Conservation (phyloP, 139 green algal species). For the Chlorella sp. region DNA sequence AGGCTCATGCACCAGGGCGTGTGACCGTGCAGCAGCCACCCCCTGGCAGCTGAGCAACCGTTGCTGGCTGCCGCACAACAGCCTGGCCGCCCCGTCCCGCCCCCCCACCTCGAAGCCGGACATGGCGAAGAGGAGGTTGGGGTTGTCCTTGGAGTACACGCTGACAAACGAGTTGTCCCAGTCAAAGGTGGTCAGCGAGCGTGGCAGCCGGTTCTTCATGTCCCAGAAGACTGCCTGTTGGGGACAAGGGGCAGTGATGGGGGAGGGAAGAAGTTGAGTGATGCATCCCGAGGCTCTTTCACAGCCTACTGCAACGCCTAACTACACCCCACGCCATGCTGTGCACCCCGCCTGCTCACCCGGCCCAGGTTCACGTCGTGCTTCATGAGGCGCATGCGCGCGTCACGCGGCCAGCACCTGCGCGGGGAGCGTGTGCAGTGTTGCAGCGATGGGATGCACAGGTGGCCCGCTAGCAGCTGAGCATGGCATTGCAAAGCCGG, state of each 20-base stretch:
- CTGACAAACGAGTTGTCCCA: conserved; percentile 97
- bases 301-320: no score
- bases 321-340: no score
- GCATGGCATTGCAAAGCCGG: no score
- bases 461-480: no score
- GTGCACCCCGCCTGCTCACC: no score
- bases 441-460: no score
- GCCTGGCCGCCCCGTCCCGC: not conserved
- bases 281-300: no score
- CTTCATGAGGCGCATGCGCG: conserved; percentile 99
- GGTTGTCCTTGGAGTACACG: conserved; percentile 98
- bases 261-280: no score
- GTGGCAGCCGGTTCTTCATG: conserved; percentile 91
- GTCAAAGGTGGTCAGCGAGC: conserved; percentile 96
- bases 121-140: conserved; percentile 99
- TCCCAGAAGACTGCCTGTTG: conserved; percentile 91
- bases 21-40: not conserved
- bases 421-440: not conserved
- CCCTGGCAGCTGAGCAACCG: not conserved
- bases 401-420: conserved; percentile 98
- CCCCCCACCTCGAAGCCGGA: conserved; percentile 90
- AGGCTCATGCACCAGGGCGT: not conserved
- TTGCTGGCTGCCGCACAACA: no score
- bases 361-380: conserved; percentile 99
- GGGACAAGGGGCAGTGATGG: no score